These are phyloP conservation scores for Calonectria leucothoes DNA, from an alignment of 2,329 filamentous ascomycete species.

Conservation along the genomic window DNA sequence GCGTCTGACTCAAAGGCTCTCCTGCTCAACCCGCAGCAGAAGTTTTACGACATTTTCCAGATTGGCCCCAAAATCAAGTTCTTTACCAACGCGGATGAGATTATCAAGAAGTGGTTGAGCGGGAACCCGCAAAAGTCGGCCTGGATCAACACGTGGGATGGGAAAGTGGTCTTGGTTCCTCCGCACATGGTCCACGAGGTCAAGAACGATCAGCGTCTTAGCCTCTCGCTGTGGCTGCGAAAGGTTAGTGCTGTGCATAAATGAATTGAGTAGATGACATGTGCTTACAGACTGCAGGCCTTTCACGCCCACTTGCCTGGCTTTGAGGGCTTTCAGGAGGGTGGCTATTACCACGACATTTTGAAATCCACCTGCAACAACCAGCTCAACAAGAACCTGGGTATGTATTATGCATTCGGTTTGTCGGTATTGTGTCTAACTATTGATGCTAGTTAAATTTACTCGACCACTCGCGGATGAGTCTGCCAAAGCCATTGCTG, in stretches of 20 bases:
- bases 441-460: background rate
- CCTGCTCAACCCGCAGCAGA: background rate
- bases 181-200: slow-evolving; percentile 17
- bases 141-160: slow-evolving; percentile 8
- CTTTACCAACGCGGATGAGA: background rate
- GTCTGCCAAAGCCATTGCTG: background rate
- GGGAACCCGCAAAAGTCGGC: background rate
- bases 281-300: background rate
- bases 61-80: background rate
- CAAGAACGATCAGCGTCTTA: slow-evolving; percentile 12
- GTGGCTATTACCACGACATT: slow-evolving; percentile 12
- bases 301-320: slow-evolving; percentile 1
- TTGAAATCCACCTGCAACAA: slow-evolving; percentile 15
- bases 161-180: slow-evolving; percentile 6
- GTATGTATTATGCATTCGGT: background rate
- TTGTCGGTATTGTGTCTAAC: too few species aligned
- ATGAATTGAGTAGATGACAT: background rate
- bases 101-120: background rate
- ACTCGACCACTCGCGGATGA: background rate
- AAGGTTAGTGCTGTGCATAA: background rate
- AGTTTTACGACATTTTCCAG: background rate
- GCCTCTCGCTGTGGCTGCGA: background rate
- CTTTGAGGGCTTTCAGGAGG: slow-evolving; percentile 14
- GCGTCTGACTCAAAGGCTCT: background rate
- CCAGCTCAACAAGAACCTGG: slow-evolving; percentile 13